Conservation (phyloP, 352 stramenopile genomes). For the Phytopythium boreale region DNA sequence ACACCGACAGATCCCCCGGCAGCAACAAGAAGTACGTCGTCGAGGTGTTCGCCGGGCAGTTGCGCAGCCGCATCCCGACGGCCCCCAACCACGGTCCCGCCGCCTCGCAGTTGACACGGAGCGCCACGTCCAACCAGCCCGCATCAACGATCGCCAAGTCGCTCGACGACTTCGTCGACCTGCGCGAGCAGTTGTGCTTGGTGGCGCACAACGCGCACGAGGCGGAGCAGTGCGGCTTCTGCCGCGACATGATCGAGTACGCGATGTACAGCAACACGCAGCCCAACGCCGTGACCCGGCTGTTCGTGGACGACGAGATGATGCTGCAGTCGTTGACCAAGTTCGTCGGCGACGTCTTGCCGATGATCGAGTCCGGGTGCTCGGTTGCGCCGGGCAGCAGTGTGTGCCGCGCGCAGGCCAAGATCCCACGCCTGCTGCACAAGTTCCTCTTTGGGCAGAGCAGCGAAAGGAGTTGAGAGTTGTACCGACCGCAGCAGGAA, state of each 20-base stretch:
- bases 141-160: conserved; percentile 11
- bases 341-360: conserved; percentile 15
- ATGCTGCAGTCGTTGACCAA: conserved; percentile 12
- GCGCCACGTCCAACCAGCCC: neutral
- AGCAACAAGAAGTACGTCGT: neutral
- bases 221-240: conserved; percentile 19
- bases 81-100: neutral
- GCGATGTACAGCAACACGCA: conserved; percentile 13
- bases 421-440: conserved; percentile 18
- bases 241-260: conserved; percentile 16
- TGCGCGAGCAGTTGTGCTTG: conserved; percentile 20
- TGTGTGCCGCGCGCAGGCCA: conserved; percentile 13
- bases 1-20: neutral
- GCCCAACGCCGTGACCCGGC: neutral
- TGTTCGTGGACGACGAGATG: conserved; percentile 3
- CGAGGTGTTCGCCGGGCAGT: conserved; percentile 2
- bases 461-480: neutral
- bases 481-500: neutral
- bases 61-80: conserved; percentile 2
- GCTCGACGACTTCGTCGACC: conserved; percentile 13
- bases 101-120: neutral
- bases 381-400: conserved; percentile 7
- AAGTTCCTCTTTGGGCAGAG: conserved; percentile 21
- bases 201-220: conserved; percentile 14
- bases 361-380: conserved; percentile 8